Conservation (phyloP, 1,284 basidiomycete genomes). For the Pisolithus thermaeus region DNA sequence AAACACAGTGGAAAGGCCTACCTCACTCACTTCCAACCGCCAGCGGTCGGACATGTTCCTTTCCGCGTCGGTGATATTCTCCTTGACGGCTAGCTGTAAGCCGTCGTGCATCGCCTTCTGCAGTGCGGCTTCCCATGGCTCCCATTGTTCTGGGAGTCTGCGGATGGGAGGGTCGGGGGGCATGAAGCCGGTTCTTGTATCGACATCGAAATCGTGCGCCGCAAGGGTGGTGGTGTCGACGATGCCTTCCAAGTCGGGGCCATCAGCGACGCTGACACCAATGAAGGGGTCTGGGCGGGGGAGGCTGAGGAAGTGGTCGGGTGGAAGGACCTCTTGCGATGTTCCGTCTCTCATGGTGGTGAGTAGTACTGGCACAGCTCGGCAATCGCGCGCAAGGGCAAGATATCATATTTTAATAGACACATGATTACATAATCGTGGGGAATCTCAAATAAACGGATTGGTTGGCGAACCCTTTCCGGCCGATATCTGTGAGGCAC, state of each 20-base stretch:
- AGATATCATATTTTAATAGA: too few relatives aligned
- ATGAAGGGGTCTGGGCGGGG: constrained; percentile 48
- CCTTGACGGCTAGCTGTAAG: constrained; percentile 53
- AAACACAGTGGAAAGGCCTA: constrained; percentile 30
- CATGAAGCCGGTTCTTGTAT: constrained; percentile 89
- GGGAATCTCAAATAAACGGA: too few relatives aligned
- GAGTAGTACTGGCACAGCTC: too few relatives aligned
- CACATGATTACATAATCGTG: too few relatives aligned
- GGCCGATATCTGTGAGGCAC: too few relatives aligned
- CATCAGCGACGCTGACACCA: constrained; percentile 12
- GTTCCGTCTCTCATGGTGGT: too few relatives aligned
- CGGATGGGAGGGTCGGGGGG: constrained; percentile 73
- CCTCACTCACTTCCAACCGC: constrained; percentile 56
- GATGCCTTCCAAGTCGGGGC: constrained; percentile 30
- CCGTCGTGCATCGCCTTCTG: constrained; percentile 45
- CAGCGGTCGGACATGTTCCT: constrained; percentile 47
- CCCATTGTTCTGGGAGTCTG: constrained; percentile 59
- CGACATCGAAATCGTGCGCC: constrained; percentile 93
- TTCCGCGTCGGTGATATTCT: constrained; percentile 39
- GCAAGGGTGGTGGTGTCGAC: constrained; percentile 84
- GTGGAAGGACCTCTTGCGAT: constrained; percentile 28
- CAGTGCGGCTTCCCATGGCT: constrained; percentile 64
- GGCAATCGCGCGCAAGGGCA: too few relatives aligned
- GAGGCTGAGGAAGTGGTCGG: constrained; percentile 62
- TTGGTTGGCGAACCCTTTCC: too few relatives aligned